Evolutionary conservation across 2,329 filamentous ascomycete genomes (phyloP), one percentile per base, ranked within the genome.

Genomic region (Botrytis tulipae): DNA sequence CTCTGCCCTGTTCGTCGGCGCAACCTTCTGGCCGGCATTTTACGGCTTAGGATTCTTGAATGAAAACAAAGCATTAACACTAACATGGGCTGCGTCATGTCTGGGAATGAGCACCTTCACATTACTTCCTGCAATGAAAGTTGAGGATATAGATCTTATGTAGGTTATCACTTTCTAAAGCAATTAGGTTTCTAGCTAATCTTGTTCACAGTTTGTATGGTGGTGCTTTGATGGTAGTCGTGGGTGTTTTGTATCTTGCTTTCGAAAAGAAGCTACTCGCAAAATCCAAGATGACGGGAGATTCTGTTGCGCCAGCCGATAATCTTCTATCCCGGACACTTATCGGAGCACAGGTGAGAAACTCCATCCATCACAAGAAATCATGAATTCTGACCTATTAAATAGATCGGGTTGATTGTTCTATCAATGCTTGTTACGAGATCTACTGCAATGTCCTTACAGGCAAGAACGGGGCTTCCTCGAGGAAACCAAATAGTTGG

Each of bases 71-170:
- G 80, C 87, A 6, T 86, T 97, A 3, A 88, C 89, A 70, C 83
- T 85, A 0, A 89, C 90, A 0, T 99, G 96, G 96, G 86, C 88
- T 14, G 78, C 91, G 54, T 92, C 93, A 6, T 98, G 95, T 82
- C 77, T 91, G 2, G 84, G 91, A 6, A 97, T 98, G 94, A 96
- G 95, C 81, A 87, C 88, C 4, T 99, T 99, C 80, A 99, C 96
- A 0, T 83, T 98, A 22, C 85, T 99, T 2, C 92, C 93, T 1
- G 96, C 93, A 3, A 91, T 93, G 82, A 99, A 98, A 82, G 84
- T 89, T 0, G 97, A 99, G 80, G 89, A 92, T 78, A 81, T 94
- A 6, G 86, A 85, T 72, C 85, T 93, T 40, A 94, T 97, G 91
- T 95, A 85, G 81, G 88, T 84, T 48, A 3, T 10, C 6, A 57